Percentiles rank a stretch among this genome's conserved stretches.
These are phyloP conservation scores for Phytophthora sansomeana DNA, from an alignment of 352 stramenopile species.

Conservation along the genomic window DNA sequence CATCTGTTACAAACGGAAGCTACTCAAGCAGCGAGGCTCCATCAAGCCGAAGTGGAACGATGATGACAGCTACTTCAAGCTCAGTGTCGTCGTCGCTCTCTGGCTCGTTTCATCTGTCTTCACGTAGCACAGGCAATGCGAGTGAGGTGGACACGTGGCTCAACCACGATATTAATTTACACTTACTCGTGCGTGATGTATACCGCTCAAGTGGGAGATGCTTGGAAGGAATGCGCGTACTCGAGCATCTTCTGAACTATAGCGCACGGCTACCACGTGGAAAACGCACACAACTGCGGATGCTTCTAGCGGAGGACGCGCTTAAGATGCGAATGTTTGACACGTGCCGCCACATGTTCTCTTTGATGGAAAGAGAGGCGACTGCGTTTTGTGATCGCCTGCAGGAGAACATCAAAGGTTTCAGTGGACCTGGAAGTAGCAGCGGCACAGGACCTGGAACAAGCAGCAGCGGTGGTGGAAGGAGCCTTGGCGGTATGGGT, in stretches of 20 bases:
- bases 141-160: slow-evolving; percentile 84
- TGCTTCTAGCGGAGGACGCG: slow-evolving; percentile 82
- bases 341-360: slow-evolving; percentile 78
- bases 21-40: slow-evolving; percentile 63
- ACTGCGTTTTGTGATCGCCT: slow-evolving; percentile 78
- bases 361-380: slow-evolving; percentile 76
- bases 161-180: slow-evolving; percentile 86
- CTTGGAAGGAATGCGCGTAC: slow-evolving; percentile 78
- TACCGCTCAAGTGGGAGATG: slow-evolving; percentile 84
- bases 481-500: slow-evolving; percentile 73
- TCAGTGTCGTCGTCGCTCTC: slow-evolving; percentile 73
- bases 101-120: slow-evolving; percentile 62
- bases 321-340: slow-evolving; percentile 81
- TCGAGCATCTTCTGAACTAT: slow-evolving; percentile 85
- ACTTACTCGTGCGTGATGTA: slow-evolving; percentile 80
- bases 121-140: slow-evolving; percentile 58
- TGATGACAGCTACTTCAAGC: slow-evolving; percentile 74
- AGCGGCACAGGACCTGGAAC: slow-evolving; percentile 54
- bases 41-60: slow-evolving; percentile 68
- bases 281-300: slow-evolving; percentile 80
- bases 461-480: slow-evolving; percentile 58
- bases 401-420: slow-evolving; percentile 74
- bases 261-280: slow-evolving; percentile 72
- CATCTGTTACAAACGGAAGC: slow-evolving; percentile 51
- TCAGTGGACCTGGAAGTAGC: slow-evolving; percentile 51